Percentiles rank a stretch among this genome's conserved stretches.
These are phyloP conservation scores for Aechmea fasciata DNA, from an alignment of 176 grass and related monocot genomes.

Conservation along the genomic window DNA sequence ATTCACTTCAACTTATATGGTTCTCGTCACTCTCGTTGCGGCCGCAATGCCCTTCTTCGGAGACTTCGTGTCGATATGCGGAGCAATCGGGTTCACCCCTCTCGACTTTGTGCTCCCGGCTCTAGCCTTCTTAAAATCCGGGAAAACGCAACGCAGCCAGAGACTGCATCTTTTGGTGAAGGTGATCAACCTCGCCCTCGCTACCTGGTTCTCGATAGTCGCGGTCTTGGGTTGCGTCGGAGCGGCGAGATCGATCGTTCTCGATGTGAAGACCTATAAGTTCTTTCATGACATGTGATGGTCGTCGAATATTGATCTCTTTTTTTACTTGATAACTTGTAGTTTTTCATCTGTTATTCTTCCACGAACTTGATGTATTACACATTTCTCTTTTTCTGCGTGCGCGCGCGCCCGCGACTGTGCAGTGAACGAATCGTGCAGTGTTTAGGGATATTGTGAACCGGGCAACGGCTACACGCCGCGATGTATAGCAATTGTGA, in stretches of 20 bases:
- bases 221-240: constrained; percentile 52
- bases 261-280: constrained; percentile 48
- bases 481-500: too few species aligned
- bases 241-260: constrained; percentile 48
- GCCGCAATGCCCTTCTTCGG: constrained; percentile 75
- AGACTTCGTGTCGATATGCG: constrained; percentile 74
- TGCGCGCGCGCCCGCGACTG: too few species aligned
- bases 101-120: constrained; percentile 70
- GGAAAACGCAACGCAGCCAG: constrained; percentile 25
- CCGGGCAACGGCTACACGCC: too few species aligned
- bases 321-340: too few species aligned
- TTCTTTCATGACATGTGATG: constrained; percentile 72
- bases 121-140: constrained; percentile 41
- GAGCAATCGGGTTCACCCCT: constrained; percentile 68
- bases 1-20: constrained; percentile 49
- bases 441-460: too few species aligned
- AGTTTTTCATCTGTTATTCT: too few species aligned
- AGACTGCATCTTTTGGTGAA: constrained; percentile 19
- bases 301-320: background rate
- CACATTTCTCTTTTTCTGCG: too few species aligned
- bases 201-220: constrained; percentile 34
- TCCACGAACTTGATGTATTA: too few species aligned
- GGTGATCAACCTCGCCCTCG: constrained; percentile 17
- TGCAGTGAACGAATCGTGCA: too few species aligned
- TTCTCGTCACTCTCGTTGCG: constrained; percentile 34